Conservation (phyloP, 2,329 filamentous ascomycete genomes). For the Didymella exigua region DNA sequence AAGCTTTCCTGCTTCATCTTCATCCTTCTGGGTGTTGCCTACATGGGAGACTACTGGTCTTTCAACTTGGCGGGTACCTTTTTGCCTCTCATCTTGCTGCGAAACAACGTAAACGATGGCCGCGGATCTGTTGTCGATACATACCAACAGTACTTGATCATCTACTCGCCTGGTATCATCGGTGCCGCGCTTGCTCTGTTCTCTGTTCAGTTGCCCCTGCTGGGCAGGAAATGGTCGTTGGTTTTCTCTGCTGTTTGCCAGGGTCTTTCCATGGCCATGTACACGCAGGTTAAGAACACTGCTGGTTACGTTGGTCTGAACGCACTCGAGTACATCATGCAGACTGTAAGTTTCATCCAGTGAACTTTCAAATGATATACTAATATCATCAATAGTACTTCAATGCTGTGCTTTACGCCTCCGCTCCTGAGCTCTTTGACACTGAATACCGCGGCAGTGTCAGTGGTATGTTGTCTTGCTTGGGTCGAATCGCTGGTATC, state of each 20-base stretch:
- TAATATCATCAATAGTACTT: slow-evolving; percentile 26
- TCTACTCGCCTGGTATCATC: slow-evolving; percentile 37
- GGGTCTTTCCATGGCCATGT: slow-evolving; percentile 40
- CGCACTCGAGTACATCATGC: slow-evolving; percentile 42
- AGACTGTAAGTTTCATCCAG: slow-evolving; percentile 25
- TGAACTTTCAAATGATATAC: not conserved
- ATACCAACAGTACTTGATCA: slow-evolving; percentile 40
- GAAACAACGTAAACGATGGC: slow-evolving; percentile 37
- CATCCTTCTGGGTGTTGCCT: slow-evolving; percentile 33
- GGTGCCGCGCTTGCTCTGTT: slow-evolving; percentile 31
- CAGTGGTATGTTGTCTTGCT: slow-evolving; percentile 37
- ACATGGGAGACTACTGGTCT: slow-evolving; percentile 44
- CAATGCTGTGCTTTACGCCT: slow-evolving; percentile 39
- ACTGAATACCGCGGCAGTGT: slow-evolving; percentile 39
- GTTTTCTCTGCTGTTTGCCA: slow-evolving; percentile 37
- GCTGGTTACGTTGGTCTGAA: slow-evolving; percentile 37
- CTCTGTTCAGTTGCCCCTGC: slow-evolving; percentile 34
- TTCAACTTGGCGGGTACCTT: slow-evolving; percentile 38
- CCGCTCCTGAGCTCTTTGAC: slow-evolving; percentile 38
- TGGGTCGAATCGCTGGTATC: slow-evolving; percentile 37
- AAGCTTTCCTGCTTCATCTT: slow-evolving; percentile 34
- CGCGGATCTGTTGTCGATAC: slow-evolving; percentile 31
- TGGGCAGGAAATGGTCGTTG: slow-evolving; percentile 39
- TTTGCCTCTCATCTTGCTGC: slow-evolving; percentile 35
- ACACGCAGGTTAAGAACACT: slow-evolving; percentile 35